Conservation (phyloP, 2,329 filamentous ascomycete genomes). For the Fusarium incarnatum region DNA sequence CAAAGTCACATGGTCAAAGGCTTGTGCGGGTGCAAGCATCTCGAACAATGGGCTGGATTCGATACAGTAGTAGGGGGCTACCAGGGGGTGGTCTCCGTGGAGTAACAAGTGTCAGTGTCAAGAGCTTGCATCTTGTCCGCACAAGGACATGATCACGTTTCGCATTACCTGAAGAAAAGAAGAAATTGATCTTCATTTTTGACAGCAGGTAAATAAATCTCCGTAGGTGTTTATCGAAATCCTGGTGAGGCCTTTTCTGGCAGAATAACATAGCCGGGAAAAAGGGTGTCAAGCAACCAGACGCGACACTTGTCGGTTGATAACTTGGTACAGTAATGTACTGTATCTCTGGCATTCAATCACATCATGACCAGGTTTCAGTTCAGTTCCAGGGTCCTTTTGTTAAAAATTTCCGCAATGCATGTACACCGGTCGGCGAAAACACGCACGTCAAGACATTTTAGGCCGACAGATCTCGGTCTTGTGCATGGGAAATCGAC, state of each 20-base stretch:
- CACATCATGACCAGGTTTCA: slow-evolving; percentile 15
- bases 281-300: slow-evolving; percentile 19
- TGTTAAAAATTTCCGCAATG: slow-evolving; percentile 6
- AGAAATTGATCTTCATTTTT: background rate
- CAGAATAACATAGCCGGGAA: slow-evolving; percentile 7
- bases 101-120: slow-evolving; percentile 30
- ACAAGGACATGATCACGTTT: slow-evolving; percentile 35
- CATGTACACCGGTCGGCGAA: slow-evolving; percentile 21
- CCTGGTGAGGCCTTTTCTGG: background rate
- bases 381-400: slow-evolving; percentile 10
- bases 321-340: background rate
- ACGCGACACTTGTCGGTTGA: background rate
- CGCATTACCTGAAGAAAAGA: slow-evolving; percentile 1
- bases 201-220: background rate
- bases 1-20: slow-evolving; percentile 45
- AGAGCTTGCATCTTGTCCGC: slow-evolving; percentile 34
- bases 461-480: slow-evolving; percentile 33
- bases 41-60: slow-evolving; percentile 6
- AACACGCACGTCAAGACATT: background rate
- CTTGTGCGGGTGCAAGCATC: slow-evolving; percentile 44
- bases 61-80: background rate
- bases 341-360: slow-evolving; percentile 4
- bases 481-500: slow-evolving; percentile 31
- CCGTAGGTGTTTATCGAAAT: background rate
- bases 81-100: slow-evolving; percentile 36